These are phyloP conservation scores for Proliferodiscus dingleyae DNA, from an alignment of 2,329 filamentous ascomycete species.

Conservation along the genomic window DNA sequence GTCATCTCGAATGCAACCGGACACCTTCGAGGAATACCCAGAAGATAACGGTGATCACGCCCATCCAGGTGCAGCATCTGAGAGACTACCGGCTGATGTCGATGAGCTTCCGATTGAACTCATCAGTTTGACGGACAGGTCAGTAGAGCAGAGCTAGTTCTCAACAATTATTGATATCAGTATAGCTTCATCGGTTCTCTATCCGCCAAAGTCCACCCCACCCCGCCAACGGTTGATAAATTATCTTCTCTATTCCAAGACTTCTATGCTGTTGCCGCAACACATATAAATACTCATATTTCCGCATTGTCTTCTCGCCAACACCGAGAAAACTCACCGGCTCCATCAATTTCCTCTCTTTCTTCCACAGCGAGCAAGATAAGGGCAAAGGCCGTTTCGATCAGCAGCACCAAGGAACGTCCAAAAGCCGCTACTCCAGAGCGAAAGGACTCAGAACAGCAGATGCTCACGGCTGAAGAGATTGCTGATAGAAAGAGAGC, in stretches of 20 bases:
- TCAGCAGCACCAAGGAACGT: slow-evolving; percentile 49
- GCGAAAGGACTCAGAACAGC: slow-evolving; percentile 50
- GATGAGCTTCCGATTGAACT: slow-evolving; percentile 94
- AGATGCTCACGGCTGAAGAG: slow-evolving; percentile 88
- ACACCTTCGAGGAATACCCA: slow-evolving; percentile 37
- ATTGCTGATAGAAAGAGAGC: slow-evolving; percentile 75
- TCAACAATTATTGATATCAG: slow-evolving; percentile 18
- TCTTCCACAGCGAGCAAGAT: slow-evolving; percentile 52
- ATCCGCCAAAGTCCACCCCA: slow-evolving; percentile 78
- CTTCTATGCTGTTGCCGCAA: slow-evolving; percentile 78
- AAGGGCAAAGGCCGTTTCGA: slow-evolving; percentile 50
- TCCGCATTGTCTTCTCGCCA: slow-evolving; percentile 71
- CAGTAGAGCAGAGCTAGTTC: slow-evolving; percentile 18
- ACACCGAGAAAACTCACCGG: slow-evolving; percentile 59
- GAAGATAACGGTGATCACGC: slow-evolving; percentile 31
- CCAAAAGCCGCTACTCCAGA: slow-evolving; percentile 37
- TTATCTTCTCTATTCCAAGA: slow-evolving; percentile 88
- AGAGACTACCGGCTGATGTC: slow-evolving; percentile 47
- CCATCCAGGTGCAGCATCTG: slow-evolving; percentile 8
- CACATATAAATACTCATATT: slow-evolving; percentile 83
- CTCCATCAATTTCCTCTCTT: slow-evolving; percentile 49
- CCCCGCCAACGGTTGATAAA: slow-evolving; percentile 76
- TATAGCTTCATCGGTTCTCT: slow-evolving; percentile 84
- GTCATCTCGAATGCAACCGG: slow-evolving; percentile 20
- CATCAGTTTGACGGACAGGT: slow-evolving; percentile 84